Conservation (phyloP, 441 rosid genomes). For the Populus hybrid region DNA sequence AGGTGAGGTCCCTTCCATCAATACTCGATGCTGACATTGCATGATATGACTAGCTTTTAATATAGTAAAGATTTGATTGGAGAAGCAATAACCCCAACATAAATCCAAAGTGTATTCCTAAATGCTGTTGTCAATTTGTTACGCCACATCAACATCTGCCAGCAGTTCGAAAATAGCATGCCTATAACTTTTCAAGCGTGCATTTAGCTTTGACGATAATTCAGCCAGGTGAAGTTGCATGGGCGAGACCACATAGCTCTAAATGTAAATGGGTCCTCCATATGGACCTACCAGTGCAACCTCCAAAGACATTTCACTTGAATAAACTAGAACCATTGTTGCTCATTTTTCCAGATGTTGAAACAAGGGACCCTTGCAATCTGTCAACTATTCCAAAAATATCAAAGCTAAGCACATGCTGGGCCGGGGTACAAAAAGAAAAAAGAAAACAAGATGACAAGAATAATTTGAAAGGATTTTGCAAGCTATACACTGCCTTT, state of each 20-base stretch:
- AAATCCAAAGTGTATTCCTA: neutral
- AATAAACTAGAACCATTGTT: neutral
- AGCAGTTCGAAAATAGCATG: conserved; percentile 5
- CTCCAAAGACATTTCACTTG: neutral
- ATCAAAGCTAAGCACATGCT: neutral
- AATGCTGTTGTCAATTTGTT: neutral
- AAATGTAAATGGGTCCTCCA: neutral
- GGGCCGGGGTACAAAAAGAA: no score
- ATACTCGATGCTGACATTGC: conserved; percentile 1
- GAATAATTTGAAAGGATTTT: neutral
- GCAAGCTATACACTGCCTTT: conserved; percentile 13
- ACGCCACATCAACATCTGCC: conserved; percentile 25
- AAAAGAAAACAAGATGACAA: no score
- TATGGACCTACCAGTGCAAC: neutral
- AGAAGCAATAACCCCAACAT: neutral
- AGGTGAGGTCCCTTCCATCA: neutral
- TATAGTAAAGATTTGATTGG: neutral
- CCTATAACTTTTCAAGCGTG: conserved; percentile 8
- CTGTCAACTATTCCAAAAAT: neutral
- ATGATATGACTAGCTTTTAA: neutral
- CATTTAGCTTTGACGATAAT: neutral
- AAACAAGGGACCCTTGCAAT: neutral
- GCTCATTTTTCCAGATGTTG: neutral
- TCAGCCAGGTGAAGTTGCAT: neutral
- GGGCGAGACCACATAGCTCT: neutral